Percentiles rank a stretch among this genome's conserved stretches.
phyloP scores from a whole-genome alignment of 768 basidiomycete genomes.

The Clavulina sp. region DNA sequence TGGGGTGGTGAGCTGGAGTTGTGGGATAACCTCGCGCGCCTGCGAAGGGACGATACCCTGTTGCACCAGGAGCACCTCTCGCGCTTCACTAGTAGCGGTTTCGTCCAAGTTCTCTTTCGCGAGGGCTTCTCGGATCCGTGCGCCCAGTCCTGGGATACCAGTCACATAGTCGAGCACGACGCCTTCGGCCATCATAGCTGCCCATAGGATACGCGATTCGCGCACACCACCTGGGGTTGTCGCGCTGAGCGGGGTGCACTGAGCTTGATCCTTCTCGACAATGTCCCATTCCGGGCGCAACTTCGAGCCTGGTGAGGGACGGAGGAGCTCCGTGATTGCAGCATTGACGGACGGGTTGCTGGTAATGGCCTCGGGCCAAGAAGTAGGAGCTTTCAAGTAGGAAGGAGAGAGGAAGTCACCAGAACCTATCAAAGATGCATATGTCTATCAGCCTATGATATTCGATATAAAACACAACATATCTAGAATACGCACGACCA shows the following conservation, averaged over 20 bases:
- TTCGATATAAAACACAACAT: not conserved
- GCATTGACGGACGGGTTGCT: conserved; percentile 39
- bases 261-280: too few species aligned
- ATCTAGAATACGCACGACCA: conserved; percentile 21
- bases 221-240: too few species aligned
- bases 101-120: conserved; percentile 22
- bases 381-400: conserved; percentile 32
- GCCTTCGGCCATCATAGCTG: conserved; percentile 31
- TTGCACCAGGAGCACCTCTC: conserved; percentile 11
- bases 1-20: conserved; percentile 20
- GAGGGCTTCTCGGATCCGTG: conserved; percentile 40
- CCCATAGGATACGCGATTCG: conserved; percentile 30
- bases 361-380: conserved; percentile 28
- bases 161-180: conserved; percentile 29
- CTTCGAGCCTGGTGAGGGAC: conserved; percentile 36
- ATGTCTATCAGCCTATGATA: not conserved
- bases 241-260: too few species aligned
- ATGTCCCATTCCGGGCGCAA: too few species aligned
- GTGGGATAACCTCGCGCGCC: conserved; percentile 29
- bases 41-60: conserved; percentile 16
- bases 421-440: not conserved
- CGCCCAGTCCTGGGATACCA: conserved; percentile 40
- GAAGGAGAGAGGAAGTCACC: conserved; percentile 1
- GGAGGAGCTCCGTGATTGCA: too few species aligned
- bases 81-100: conserved; percentile 29